Percentiles rank a stretch among this genome's conserved stretches.
phyloP scores from a whole-genome alignment of 345 rosid species.

The Camelina sativa region DNA sequence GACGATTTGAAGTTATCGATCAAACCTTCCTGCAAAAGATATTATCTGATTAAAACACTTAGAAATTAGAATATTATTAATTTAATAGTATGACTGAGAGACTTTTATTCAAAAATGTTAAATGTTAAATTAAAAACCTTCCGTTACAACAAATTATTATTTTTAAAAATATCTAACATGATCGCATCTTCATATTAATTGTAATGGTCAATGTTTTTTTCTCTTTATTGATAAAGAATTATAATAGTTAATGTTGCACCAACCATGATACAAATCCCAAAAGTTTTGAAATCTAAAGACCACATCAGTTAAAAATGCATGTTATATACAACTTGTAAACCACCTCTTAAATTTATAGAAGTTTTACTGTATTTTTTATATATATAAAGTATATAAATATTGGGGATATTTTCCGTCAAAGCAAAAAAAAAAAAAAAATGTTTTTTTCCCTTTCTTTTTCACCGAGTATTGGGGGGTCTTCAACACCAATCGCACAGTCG shows the following conservation, averaged over 20 bases:
- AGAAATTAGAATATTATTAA: background rate
- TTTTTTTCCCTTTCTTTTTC: too few species aligned
- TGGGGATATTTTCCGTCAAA: background rate
- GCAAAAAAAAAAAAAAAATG: too few species aligned
- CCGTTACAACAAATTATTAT: background rate
- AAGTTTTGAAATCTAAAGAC: background rate
- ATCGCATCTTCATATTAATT: constrained; percentile 2
- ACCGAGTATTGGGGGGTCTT: background rate
- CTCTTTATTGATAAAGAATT: background rate
- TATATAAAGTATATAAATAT: too few species aligned
- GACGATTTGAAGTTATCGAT: constrained; percentile 27
- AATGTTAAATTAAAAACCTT: background rate
- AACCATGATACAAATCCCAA: constrained; percentile 2
- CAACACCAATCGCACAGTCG: background rate
- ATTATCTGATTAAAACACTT: constrained; percentile 15
- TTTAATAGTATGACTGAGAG: background rate
- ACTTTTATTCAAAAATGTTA: constrained; percentile 8
- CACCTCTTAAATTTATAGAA: too few species aligned
- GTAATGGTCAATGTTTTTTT: too few species aligned
- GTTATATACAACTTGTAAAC: background rate
- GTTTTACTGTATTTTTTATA: too few species aligned
- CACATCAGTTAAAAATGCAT: background rate
- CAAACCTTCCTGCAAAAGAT: constrained; percentile 14
- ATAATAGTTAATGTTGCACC: background rate
- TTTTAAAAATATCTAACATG: background rate